A percentile compares a stretch with the other conserved stretches of the same genome.
Evolutionary conservation across 495 filamentous ascomycete genomes (phyloP).

Genomic region (Cryomyces minteri): DNA sequence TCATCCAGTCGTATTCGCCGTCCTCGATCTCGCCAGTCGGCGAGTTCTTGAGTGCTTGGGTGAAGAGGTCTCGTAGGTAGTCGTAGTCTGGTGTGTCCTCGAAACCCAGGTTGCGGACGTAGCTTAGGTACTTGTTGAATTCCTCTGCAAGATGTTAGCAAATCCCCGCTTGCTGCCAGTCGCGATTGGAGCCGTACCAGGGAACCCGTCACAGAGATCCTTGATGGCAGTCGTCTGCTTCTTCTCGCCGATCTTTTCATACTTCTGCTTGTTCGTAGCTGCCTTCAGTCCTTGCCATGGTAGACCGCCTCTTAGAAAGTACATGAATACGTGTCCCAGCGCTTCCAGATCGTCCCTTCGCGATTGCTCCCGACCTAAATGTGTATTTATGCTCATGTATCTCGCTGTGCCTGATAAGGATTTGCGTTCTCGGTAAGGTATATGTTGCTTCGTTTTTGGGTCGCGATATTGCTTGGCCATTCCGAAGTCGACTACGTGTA

Average conservation of each 20-base stretch:
- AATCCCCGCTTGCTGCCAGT: not conserved
- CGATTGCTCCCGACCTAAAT: conserved; percentile 91
- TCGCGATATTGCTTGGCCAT: conserved; percentile 99
- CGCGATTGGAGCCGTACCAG: conserved; percentile 31
- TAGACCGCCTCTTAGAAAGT: conserved; percentile 88
- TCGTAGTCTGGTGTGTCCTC: conserved; percentile 99
- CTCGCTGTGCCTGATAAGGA: conserved; percentile 91
- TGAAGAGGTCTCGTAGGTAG: conserved; percentile 89
- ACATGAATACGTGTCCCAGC: conserved; percentile 97
- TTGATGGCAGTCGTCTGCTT: conserved; percentile 96
- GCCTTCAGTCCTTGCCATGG: conserved; percentile 98
- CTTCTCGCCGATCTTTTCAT: conserved; percentile 99
- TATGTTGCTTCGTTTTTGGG: conserved; percentile 98
- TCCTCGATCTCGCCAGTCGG: conserved; percentile 78
- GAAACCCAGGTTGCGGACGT: conserved; percentile 94
- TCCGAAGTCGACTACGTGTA: conserved; percentile 97
- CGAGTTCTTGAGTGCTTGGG: conserved; percentile 74
- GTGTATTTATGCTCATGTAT: conserved; percentile 99
- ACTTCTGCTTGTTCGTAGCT: conserved; percentile 99
- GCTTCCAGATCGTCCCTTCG: conserved; percentile 93
- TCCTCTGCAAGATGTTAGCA: conserved; percentile 39
- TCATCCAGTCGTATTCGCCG: conserved; percentile 99
- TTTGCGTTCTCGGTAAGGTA: conserved; percentile 94
- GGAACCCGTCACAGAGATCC: conserved; percentile 91
- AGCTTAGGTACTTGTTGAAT: conserved; percentile 92